Percentiles rank a stretch among this genome's conserved stretches.
Evolutionary conservation across 2,329 filamentous ascomycete species (phyloP).

Genomic region (Aspergillus ochraceus): DNA sequence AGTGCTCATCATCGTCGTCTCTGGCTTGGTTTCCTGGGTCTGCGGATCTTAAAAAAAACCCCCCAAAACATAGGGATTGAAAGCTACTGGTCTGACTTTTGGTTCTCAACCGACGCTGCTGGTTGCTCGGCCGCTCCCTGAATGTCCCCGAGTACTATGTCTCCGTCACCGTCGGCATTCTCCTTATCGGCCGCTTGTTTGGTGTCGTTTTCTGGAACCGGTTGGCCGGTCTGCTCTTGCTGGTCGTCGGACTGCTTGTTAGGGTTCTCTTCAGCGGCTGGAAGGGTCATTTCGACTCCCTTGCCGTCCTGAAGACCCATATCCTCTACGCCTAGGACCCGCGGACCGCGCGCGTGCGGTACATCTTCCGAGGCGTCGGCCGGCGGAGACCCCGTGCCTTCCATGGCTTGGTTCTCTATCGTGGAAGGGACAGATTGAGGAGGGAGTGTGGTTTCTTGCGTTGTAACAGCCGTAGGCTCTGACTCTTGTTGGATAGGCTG

Average conservation of each 20-base stretch:
- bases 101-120: conserved; percentile 5
- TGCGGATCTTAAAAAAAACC: not conserved
- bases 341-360: conserved; percentile 81
- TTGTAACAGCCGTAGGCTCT: not conserved
- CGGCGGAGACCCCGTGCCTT: conserved; percentile 27
- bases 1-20: not conserved
- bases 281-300: conserved; percentile 44
- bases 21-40: not conserved
- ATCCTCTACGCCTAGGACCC: conserved; percentile 81
- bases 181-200: conserved; percentile 14
- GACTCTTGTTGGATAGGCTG: conserved; percentile 9
- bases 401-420: conserved; percentile 23
- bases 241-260: conserved; percentile 4
- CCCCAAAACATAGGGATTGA: not conserved
- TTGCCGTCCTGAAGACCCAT: conserved; percentile 70
- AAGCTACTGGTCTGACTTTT: not conserved
- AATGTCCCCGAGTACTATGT: conserved; percentile 40
- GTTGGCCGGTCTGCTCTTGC: conserved; percentile 3
- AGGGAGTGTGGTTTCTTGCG: not conserved
- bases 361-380: conserved; percentile 60
- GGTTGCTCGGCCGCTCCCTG: conserved; percentile 18
- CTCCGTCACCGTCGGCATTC: conserved; percentile 30
- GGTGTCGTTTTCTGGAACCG: conserved; percentile 4
- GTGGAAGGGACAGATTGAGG: conserved; percentile 1
- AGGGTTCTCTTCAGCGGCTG: conserved; percentile 15